These are phyloP conservation scores for Flaveria brownii DNA, from an alignment of 129 eudicot species.

Conservation along the genomic window DNA sequence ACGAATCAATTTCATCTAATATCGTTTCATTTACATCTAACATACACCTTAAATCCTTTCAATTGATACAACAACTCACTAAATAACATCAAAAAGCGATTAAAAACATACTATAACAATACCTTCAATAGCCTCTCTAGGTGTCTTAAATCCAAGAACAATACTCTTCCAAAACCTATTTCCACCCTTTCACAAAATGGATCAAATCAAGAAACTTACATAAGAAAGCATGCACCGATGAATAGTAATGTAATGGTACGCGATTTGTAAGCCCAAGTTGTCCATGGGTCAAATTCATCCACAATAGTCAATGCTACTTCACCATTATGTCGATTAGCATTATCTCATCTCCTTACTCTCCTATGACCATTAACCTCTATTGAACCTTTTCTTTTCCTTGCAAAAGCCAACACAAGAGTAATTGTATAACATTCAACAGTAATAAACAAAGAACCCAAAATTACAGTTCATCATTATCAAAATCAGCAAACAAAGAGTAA, in stretches of 20 bases:
- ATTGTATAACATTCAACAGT: background rate
- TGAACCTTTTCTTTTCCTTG: slow-evolving; percentile 10
- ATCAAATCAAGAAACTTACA: slow-evolving; percentile 73
- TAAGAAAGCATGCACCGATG: slow-evolving; percentile 90
- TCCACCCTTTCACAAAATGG: slow-evolving; percentile 68
- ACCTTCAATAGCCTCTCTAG: slow-evolving; percentile 67
- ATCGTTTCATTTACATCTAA: background rate
- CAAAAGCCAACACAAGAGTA: slow-evolving; percentile 28
- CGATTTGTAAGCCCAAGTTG: slow-evolving; percentile 98
- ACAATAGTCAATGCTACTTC: slow-evolving; percentile 45
- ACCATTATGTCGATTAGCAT: slow-evolving; percentile 57
- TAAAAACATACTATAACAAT: background rate
- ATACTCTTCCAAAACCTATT: slow-evolving; percentile 51
- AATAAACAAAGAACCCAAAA: background rate
- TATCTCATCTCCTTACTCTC: slow-evolving; percentile 48
- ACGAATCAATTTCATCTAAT: background rate
- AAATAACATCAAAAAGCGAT: too few relatives aligned
- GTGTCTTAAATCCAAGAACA: slow-evolving; percentile 62
- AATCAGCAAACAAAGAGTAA: slow-evolving; percentile 1
- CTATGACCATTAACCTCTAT: slow-evolving; percentile 69
- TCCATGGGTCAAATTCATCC: slow-evolving; percentile 97
- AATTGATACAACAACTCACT: background rate
- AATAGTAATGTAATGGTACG: slow-evolving; percentile 81
- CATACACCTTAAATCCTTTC: background rate
- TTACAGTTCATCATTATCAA: background rate